A percentile compares a stretch with the other conserved stretches of the same genome.
Conservation (phyloP, 2,329 filamentous ascomycete genomes). For the Grosmannia penicillata region DNA sequence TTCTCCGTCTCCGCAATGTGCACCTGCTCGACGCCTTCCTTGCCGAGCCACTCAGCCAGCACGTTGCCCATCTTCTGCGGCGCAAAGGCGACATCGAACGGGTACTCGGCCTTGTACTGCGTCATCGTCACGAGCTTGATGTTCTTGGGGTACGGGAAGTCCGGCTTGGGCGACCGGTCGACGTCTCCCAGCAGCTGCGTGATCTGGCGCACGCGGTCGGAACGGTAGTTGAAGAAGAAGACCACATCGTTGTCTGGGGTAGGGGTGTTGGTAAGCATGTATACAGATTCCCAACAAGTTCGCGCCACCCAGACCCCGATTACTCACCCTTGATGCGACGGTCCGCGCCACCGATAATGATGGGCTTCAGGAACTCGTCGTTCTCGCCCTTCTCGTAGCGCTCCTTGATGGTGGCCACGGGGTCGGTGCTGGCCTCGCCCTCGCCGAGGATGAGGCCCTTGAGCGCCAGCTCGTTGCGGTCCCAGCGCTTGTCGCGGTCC, state of each 20-base stretch:
- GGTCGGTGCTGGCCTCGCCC: conserved; percentile 73
- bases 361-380: conserved; percentile 97
- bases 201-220: conserved; percentile 90
- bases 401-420: conserved; percentile 72
- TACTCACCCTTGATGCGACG: conserved; percentile 63
- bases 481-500: conserved; percentile 99
- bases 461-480: conserved; percentile 77
- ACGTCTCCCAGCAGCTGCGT: conserved; percentile 86
- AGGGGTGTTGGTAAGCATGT: no score
- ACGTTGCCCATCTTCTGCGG: conserved; percentile 96
- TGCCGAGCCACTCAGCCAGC: conserved; percentile 89
- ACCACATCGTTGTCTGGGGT: conserved; percentile 72
- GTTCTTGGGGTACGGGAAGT: conserved; percentile 79
- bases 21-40: conserved; percentile 80
- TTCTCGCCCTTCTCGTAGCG: conserved; percentile 79
- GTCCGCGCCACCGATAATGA: conserved; percentile 81
- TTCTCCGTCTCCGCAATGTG: conserved; percentile 98
- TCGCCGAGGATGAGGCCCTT: conserved; percentile 77
- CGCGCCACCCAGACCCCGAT: background rate
- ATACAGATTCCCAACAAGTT: no score
- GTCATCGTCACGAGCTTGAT: conserved; percentile 95
- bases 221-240: conserved; percentile 99
- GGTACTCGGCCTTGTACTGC: conserved; percentile 90
- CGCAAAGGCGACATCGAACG: conserved; percentile 82
- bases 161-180: conserved; percentile 77